Evolutionary conservation across 495 filamentous ascomycete genomes (phyloP).

Genomic region (Podospora pseudocomata): DNA sequence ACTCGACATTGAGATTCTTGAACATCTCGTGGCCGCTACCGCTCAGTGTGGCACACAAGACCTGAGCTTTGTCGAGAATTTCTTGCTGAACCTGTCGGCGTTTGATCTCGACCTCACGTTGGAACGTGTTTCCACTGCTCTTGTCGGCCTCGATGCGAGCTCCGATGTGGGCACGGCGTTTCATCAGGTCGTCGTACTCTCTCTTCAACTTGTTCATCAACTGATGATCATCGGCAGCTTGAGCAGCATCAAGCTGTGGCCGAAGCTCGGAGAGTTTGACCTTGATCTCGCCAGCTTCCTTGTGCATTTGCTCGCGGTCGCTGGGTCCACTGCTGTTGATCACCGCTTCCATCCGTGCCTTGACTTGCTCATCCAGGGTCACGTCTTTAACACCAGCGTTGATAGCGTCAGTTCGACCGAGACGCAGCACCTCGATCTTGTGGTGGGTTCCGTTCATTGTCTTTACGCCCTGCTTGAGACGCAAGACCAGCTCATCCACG

Average conservation of each 20-base stretch:
- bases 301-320: slow-evolving; percentile 72
- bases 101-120: slow-evolving; percentile 78
- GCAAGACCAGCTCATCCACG: slow-evolving; percentile 91
- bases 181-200: slow-evolving; percentile 74
- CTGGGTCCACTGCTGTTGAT: slow-evolving; percentile 49
- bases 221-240: slow-evolving; percentile 57
- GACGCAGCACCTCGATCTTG: slow-evolving; percentile 76
- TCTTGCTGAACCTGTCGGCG: slow-evolving; percentile 82
- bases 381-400: slow-evolving; percentile 87
- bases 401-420: slow-evolving; percentile 92
- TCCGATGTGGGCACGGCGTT: slow-evolving; percentile 67
- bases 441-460: slow-evolving; percentile 66
- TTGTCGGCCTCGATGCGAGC: slow-evolving; percentile 78
- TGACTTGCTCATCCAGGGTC: slow-evolving; percentile 88
- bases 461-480: slow-evolving; percentile 85
- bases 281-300: slow-evolving; percentile 76
- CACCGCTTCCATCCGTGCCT: slow-evolving; percentile 58
- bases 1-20: slow-evolving; percentile 87
- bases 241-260: slow-evolving; percentile 65
- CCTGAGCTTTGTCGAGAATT: slow-evolving; percentile 82
- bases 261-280: slow-evolving; percentile 63
- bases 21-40: slow-evolving; percentile 98
- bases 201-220: slow-evolving; percentile 60
- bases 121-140: slow-evolving; percentile 71
- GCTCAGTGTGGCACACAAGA: slow-evolving; percentile 92